Conservation (phyloP, 2,329 filamentous ascomycete species). For the Helotiales sp. region DNA sequence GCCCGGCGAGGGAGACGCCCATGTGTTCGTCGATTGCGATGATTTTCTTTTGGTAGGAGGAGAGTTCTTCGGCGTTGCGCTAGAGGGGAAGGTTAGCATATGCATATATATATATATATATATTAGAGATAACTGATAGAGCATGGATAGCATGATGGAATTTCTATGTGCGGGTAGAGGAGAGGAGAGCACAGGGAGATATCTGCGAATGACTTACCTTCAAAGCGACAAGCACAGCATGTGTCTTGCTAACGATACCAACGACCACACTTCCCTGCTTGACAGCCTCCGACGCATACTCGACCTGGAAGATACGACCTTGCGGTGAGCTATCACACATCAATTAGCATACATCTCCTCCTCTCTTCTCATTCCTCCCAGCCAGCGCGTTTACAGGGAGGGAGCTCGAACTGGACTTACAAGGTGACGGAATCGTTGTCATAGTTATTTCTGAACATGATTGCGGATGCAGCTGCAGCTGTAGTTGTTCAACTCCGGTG, state of each 20-base stretch:
- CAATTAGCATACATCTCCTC: conserved; percentile 31
- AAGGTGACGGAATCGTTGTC: conserved; percentile 99
- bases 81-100: conserved; percentile 45
- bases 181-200: no score
- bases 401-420: conserved; percentile 63
- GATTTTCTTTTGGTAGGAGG: conserved; percentile 99
- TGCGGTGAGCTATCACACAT: conserved; percentile 79
- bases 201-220: conserved; percentile 68
- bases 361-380: not conserved
- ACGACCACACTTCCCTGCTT: conserved; percentile 99
- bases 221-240: conserved; percentile 91
- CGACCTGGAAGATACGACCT: conserved; percentile 99
- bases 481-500: not conserved
- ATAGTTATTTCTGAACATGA: conserved; percentile 99
- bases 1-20: conserved; percentile 92
- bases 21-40: conserved; percentile 96
- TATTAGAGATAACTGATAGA: no score
- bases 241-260: conserved; percentile 96
- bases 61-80: conserved; percentile 99
- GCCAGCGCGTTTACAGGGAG: conserved; percentile 2
- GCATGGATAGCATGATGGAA: no score
- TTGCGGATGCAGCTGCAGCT: conserved; percentile 46
- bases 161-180: no score
- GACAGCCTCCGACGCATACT: conserved; percentile 97
- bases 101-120: not conserved